These are phyloP conservation scores for Cryptococcus floricola DNA, from an alignment of 1,284 basidiomycete species.

Conservation along the genomic window DNA sequence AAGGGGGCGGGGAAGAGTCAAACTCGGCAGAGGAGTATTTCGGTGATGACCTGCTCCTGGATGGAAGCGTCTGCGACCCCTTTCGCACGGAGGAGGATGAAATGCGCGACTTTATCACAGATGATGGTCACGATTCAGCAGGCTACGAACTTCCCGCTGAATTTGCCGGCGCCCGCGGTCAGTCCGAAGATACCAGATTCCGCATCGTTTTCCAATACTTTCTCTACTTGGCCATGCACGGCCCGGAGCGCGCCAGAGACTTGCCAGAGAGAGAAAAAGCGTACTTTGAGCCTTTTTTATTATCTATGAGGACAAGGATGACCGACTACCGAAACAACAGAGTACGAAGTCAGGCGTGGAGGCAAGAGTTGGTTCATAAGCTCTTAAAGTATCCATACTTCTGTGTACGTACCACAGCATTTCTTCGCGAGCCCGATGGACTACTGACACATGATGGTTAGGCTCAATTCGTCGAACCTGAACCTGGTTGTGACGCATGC, in stretches of 20 bases:
- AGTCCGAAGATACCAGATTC: constrained; percentile 50
- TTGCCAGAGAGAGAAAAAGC: constrained; percentile 18
- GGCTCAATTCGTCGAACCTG: constrained; percentile 54
- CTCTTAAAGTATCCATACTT: constrained; percentile 66
- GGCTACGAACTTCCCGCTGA: constrained; percentile 53
- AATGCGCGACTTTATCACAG: constrained; percentile 64
- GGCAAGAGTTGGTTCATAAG: constrained; percentile 60
- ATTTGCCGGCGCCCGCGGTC: constrained; percentile 71
- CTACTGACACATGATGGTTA: background rate
- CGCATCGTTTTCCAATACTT: constrained; percentile 75
- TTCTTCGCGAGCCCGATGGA: too few relatives aligned
- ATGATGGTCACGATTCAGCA: constrained; percentile 52
- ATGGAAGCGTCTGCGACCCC: constrained; percentile 6
- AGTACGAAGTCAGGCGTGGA: constrained; percentile 75
- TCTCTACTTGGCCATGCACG: constrained; percentile 66
- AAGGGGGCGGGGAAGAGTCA: constrained; percentile 43
- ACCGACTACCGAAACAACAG: constrained; percentile 64
- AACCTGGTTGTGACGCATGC: constrained; percentile 71
- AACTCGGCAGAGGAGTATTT: constrained; percentile 34
- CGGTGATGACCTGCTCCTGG: background rate
- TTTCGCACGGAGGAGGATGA: constrained; percentile 52
- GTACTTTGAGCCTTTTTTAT: constrained; percentile 30
- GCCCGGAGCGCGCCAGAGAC: constrained; percentile 25
- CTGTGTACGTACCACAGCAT: constrained; percentile 42
- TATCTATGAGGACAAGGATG: constrained; percentile 59